phyloP scores from a whole-genome alignment of 495 filamentous ascomycete species.

The Podospora pseudocomata region DNA sequence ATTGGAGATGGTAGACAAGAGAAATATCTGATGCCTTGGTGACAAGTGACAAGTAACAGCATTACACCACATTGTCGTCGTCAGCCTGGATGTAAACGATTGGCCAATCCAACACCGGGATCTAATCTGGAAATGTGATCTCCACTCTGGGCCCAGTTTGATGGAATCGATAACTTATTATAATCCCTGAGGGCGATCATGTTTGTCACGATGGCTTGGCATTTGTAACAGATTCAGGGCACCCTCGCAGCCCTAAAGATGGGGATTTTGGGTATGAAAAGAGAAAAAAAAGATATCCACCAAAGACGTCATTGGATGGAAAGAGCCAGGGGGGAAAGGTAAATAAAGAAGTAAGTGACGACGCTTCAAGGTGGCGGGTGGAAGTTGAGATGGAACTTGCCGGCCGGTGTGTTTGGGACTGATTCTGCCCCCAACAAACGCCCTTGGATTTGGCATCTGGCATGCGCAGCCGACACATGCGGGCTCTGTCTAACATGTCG shows the following conservation, averaged over 20 bases:
- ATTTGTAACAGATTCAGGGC: slow-evolving; percentile 16
- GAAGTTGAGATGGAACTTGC: neutral
- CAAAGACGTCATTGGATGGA: neutral
- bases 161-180: neutral
- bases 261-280: neutral
- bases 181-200: neutral
- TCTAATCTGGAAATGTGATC: neutral
- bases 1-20: neutral
- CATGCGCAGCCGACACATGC: neutral
- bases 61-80: neutral
- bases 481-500: neutral
- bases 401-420: neutral
- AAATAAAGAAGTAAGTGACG: neutral
- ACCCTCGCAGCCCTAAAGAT: slow-evolving; percentile 4
- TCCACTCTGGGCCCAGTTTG: neutral
- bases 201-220: neutral
- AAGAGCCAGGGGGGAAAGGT: neutral
- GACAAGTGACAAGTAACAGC: neutral
- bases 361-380: neutral
- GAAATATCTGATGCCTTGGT: neutral
- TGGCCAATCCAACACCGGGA: neutral
- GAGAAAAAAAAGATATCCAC: neutral
- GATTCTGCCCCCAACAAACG: too few species aligned
- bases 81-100: neutral
- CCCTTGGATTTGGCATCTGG: neutral